A percentile compares a stretch with the other conserved stretches of the same genome.
These are phyloP conservation scores for Hemisphaericaspora subhashii DNA, from an alignment of 1,139 yeast species.

Conservation along the genomic window DNA sequence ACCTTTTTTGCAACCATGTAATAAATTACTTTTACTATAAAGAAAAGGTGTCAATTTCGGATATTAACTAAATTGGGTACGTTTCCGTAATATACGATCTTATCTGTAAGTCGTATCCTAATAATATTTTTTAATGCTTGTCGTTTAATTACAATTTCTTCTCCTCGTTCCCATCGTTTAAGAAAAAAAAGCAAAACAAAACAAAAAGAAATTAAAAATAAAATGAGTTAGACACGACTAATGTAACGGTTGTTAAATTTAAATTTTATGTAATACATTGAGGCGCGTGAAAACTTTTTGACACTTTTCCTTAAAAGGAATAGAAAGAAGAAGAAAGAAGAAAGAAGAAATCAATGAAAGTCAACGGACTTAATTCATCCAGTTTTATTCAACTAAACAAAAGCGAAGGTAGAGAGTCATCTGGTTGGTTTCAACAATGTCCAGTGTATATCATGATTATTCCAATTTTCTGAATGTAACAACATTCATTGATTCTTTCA, in stretches of 20 bases:
- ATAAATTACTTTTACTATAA: no score
- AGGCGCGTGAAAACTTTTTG: no score
- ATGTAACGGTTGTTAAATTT: no score
- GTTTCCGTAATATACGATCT: no score
- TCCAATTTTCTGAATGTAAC: constrained; percentile 41
- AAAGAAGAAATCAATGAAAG: neutral
- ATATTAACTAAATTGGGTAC: no score
- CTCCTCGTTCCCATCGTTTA: constrained; percentile 3
- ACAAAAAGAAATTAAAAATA: neutral
- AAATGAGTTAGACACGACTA: no score
- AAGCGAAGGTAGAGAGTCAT: neutral
- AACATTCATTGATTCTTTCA: constrained; percentile 35
- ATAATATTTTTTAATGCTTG: neutral
- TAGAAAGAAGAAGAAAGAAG: no score
- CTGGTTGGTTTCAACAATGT: constrained; percentile 8
- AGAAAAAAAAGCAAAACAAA: neutral
- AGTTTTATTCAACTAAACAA: neutral
- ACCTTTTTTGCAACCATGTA: no score
- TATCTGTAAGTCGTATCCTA: neutral
- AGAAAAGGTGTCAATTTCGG: no score
- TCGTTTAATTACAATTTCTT: neutral
- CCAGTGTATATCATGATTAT: constrained; percentile 42
- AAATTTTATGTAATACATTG: no score
- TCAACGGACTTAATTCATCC: neutral
- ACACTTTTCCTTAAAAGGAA: no score